Percentiles rank a stretch among this genome's conserved stretches.
These are phyloP conservation scores for Didymella sp. DNA, from an alignment of 2,329 filamentous ascomycete genomes.

Conservation along the genomic window DNA sequence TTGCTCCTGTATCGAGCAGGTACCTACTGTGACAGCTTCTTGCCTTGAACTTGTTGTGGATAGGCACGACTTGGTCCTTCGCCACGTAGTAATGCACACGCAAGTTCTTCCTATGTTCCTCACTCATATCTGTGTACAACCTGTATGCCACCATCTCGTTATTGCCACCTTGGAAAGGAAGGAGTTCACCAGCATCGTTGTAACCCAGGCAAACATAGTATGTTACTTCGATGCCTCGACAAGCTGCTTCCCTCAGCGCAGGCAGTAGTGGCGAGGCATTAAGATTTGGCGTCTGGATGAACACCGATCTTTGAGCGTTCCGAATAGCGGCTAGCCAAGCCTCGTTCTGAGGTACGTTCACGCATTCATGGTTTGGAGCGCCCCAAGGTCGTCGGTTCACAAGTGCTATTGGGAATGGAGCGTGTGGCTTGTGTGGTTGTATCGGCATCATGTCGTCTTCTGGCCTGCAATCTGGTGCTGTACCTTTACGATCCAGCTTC, in stretches of 20 bases:
- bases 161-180: constrained; percentile 76
- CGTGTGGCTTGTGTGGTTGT: constrained; percentile 60
- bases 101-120: constrained; percentile 58
- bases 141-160: constrained; percentile 73
- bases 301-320: constrained; percentile 69
- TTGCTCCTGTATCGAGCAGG: neutral
- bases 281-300: constrained; percentile 79
- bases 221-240: constrained; percentile 70
- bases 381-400: constrained; percentile 74
- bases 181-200: constrained; percentile 77
- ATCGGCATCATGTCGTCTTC: constrained; percentile 71
- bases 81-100: constrained; percentile 74
- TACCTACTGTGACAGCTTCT: constrained; percentile 68
- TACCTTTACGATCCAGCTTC: constrained; percentile 58
- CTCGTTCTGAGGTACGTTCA: constrained; percentile 75
- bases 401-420: constrained; percentile 72
- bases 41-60: constrained; percentile 70
- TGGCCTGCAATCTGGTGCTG: constrained; percentile 62
- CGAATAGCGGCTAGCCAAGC: constrained; percentile 74
- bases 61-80: constrained; percentile 73
- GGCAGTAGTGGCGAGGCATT: constrained; percentile 73
- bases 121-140: constrained; percentile 63
- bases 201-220: constrained; percentile 80
- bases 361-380: constrained; percentile 64
- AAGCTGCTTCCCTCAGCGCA: constrained; percentile 68